Base-by-base conservation (phyloP, 208 protist species). In the Trypanosoma vivax region DNA sequence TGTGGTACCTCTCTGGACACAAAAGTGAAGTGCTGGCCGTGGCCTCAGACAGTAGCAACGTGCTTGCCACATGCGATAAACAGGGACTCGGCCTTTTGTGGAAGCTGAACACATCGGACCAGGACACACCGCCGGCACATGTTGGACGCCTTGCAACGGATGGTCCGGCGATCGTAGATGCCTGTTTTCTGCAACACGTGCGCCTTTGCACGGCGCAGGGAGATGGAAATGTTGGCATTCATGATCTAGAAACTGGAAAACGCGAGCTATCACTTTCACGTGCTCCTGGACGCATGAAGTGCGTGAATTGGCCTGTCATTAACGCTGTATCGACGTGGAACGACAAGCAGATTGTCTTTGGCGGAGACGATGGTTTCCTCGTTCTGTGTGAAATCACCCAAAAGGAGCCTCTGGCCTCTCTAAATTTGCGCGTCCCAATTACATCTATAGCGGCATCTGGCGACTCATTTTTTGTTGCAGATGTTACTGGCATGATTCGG, bases 311-410 rank as follows among this genome's bases (percentile, higher is more conserved):
- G 79, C 79, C 86, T 3, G 86, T 93, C 3, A 35, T 90, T n/a
- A 93, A 93, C 49, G 64, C 75, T 27, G 49, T 93, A 14, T 49
- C 68, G 0, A 41, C 43, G 1, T 52, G 52, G 6, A 30, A 42
- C 21, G 42, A 58, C 2, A 42, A 54, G 19, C 28, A 18, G 14
- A 59, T 74, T 35, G 59, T 43, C 24, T 85, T 69, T 51, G 86
- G 82, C 24, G 86, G 82, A 19, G 86, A 93, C 57, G 82, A 90
- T 50, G 86, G 86, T 23, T 88, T 81, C 55, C 60, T 93, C 11
- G 66, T 79, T 37, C 34, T 67, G 7, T 57, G 45, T 18, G 76
- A 84, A 50, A 13, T 6, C 35, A 11, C 35, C 1, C 28, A 59
- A 49, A 59, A 60, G n/a, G 38, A 60, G 14, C 19, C 45, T 33